Conservation (phyloP, 2,329 filamentous ascomycete genomes). For the Neoascochyta sp. region DNA sequence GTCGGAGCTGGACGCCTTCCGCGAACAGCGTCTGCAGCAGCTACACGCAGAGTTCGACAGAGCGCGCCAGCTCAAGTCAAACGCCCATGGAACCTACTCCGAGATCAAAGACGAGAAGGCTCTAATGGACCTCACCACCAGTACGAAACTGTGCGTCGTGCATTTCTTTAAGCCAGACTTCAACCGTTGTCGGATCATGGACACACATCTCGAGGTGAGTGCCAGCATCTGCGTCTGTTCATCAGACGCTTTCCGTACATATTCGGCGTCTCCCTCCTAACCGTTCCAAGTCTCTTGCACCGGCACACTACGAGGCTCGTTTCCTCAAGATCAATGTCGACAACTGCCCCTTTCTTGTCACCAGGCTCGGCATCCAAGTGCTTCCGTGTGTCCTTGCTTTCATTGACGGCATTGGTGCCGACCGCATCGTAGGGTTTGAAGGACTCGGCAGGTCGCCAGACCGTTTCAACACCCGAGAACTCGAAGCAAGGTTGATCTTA, state of each 20-base stretch:
- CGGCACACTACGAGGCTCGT: constrained; percentile 57
- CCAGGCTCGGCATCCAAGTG: constrained; percentile 56
- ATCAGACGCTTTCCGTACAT: too few species aligned
- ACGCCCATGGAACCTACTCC: constrained; percentile 52
- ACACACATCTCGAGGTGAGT: constrained; percentile 51
- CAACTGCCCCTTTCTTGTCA: constrained; percentile 57
- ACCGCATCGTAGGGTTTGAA: constrained; percentile 58
- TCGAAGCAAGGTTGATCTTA: constrained; percentile 52
- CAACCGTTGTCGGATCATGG: constrained; percentile 59
- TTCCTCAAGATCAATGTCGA: constrained; percentile 58
- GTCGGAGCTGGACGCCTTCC: constrained; percentile 51
- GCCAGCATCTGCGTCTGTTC: background rate
- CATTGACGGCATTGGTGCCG: constrained; percentile 52
- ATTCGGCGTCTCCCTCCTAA: constrained; percentile 2
- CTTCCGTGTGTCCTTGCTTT: constrained; percentile 58
- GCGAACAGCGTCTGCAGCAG: constrained; percentile 56
- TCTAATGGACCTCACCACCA: constrained; percentile 59
- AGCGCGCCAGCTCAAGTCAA: constrained; percentile 50
- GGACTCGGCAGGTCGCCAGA: constrained; percentile 53
- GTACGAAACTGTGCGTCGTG: constrained; percentile 55
- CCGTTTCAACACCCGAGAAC: constrained; percentile 52
- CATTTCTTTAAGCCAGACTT: constrained; percentile 65
- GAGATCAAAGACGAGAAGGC: constrained; percentile 58
- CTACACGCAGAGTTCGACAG: constrained; percentile 54
- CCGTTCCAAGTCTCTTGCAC: constrained; percentile 45